Evolutionary conservation across 352 stramenopile species (phyloP), one percentile per base, ranked within the genome.

Genomic region (Blastocystis hominis): DNA sequence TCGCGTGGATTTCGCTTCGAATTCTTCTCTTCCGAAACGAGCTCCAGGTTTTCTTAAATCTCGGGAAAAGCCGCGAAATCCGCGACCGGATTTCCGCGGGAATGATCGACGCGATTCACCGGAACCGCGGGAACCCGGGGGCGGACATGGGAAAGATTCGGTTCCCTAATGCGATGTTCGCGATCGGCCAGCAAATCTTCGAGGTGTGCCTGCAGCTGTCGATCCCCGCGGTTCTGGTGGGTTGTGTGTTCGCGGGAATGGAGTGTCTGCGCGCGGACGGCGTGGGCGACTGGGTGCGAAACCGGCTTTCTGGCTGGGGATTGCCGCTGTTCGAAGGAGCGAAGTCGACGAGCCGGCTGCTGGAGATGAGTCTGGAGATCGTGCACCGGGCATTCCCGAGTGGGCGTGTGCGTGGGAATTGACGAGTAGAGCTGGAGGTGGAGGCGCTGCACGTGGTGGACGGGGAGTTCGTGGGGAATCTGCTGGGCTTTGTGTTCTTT

Each of bases 141-240:
- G 66, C 20, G 4, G 56, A 81, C 3, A 63, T 50, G 50, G 72
- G 36, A 3, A 53, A 63, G 54, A 24, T 59, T 3, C 59, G 44
- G 36, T 81, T 68, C 72, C 72, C 72, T 20, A 54, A 63, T 44
- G 72, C 34, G 2, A 81, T 81, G 72, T 81, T 68, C 56, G 34
- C 59, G 20, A 54, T 81, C 2, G 42, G 34, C 0, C 59, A 81
- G 13, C 34, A 44, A 6, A 50, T 81, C 17, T 81, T 63, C 56
- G 20, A 44, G 20, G 72, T 81, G 6, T 46, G 42, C 38, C 9
- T 81, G 2, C 72, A 81, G 54, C 72, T 81, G 1, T 34, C 36
- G 1, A 46, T 81, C 36, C 72, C 72, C n/a, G 50, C 61, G 2
- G 72, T 81, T 17, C 2, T 81, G 34, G 47, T 81, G 30, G 72